Conservation (phyloP, 1,139 yeast genomes). For the Debaryomyces robertsiae region DNA sequence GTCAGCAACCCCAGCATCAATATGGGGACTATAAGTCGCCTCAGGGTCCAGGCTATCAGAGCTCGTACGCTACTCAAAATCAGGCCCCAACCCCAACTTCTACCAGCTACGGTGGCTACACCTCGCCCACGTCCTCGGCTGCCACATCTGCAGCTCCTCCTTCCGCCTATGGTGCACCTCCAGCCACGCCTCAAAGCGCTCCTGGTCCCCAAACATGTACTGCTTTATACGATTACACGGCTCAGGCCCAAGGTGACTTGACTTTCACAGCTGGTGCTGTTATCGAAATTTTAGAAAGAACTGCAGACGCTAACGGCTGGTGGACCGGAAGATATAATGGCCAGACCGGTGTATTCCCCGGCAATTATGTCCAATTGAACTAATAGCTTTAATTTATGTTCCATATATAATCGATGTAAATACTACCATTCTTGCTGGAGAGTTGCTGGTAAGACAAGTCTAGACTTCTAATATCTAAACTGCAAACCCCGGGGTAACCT, state of each 20-base stretch:
- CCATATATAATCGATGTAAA: constrained; percentile 2
- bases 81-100: constrained; percentile 16
- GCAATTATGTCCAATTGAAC: constrained; percentile 84
- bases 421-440: background rate
- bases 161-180: constrained; percentile 18
- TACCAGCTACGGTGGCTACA: constrained; percentile 16
- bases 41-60: constrained; percentile 16
- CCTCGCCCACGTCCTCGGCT: constrained; percentile 21
- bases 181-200: constrained; percentile 38
- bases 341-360: constrained; percentile 89
- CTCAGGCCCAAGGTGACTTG: constrained; percentile 89
- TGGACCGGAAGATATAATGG: constrained; percentile 96
- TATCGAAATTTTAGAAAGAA: constrained; percentile 79
- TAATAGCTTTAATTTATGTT: constrained; percentile 12
- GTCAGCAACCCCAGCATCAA: constrained; percentile 15
- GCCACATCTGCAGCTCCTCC: constrained; percentile 42
- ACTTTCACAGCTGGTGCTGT: constrained; percentile 85
- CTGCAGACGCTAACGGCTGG: constrained; percentile 91
- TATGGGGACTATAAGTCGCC: constrained; percentile 28
- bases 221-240: constrained; percentile 74
- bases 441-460: background rate
- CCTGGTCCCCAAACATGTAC: constrained; percentile 61
- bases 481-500: background rate
- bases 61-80: constrained; percentile 24
- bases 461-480: background rate